These are phyloP conservation scores for Hypoxylon sp. DNA, from an alignment of 2,329 filamentous ascomycete species.

Conservation along the genomic window DNA sequence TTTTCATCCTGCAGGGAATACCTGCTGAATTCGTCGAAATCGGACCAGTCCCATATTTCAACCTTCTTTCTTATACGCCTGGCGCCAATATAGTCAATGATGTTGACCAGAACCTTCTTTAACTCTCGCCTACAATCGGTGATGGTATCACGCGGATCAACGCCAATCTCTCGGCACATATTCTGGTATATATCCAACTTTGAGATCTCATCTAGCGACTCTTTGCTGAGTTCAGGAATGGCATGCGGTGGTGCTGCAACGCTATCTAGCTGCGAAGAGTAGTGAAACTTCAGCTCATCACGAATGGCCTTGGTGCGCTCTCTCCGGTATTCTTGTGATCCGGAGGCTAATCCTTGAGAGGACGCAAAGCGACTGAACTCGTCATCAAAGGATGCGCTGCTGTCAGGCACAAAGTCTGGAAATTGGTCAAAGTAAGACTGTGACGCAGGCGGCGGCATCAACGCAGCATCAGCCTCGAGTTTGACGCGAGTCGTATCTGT, in stretches of 20 bases:
- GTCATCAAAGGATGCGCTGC: slow-evolving; percentile 46
- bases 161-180: slow-evolving; percentile 44
- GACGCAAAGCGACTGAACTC: slow-evolving; percentile 51
- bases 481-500: neutral
- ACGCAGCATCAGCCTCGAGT: slow-evolving; percentile 11
- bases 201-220: slow-evolving; percentile 5
- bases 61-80: slow-evolving; percentile 41
- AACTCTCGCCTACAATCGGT: slow-evolving; percentile 42
- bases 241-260: neutral
- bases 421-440: slow-evolving; percentile 51
- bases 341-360: slow-evolving; percentile 43
- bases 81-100: slow-evolving; percentile 51
- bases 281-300: slow-evolving; percentile 42
- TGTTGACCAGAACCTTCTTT: slow-evolving; percentile 48
- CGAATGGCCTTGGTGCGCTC: slow-evolving; percentile 43
- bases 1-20: slow-evolving; percentile 43
- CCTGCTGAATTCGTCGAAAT: slow-evolving; percentile 41
- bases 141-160: slow-evolving; percentile 41
- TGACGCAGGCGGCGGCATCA: slow-evolving; percentile 41
- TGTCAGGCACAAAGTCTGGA: slow-evolving; percentile 45
- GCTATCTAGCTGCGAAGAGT: slow-evolving; percentile 33
- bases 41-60: slow-evolving; percentile 43
- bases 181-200: slow-evolving; percentile 40
- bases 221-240: slow-evolving; percentile 21
- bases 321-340: slow-evolving; percentile 31